phyloP scores from a whole-genome alignment of 352 stramenopile species.

The Globisporangium middletonii region DNA sequence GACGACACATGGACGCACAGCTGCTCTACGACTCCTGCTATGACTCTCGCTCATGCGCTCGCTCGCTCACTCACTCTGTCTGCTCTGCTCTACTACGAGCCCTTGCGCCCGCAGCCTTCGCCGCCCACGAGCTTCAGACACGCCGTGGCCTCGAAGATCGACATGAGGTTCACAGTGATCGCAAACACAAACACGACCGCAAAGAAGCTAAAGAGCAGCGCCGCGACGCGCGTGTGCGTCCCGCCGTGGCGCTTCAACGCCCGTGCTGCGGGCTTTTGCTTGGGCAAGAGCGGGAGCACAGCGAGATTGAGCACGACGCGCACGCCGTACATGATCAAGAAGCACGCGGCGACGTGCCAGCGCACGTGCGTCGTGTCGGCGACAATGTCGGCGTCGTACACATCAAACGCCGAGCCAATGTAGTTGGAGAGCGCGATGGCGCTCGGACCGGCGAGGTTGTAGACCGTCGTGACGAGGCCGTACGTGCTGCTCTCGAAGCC shows the following conservation, averaged over 20 bases:
- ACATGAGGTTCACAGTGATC: slow-evolving; percentile 50
- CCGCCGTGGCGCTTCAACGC: slow-evolving; percentile 46
- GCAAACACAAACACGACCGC: slow-evolving; percentile 37
- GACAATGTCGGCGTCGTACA: slow-evolving; percentile 57
- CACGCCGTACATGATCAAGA: slow-evolving; percentile 51
- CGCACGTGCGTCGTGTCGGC: slow-evolving; percentile 44
- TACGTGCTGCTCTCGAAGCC: slow-evolving; percentile 70
- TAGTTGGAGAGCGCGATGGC: slow-evolving; percentile 48
- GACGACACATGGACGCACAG: background rate
- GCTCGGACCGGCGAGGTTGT: slow-evolving; percentile 68
- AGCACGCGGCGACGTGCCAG: slow-evolving; percentile 45
- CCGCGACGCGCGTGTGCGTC: slow-evolving; percentile 30
- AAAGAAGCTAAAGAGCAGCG: slow-evolving; percentile 33
- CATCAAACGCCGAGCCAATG: slow-evolving; percentile 43
- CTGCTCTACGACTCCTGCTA: background rate
- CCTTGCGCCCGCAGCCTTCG: slow-evolving; percentile 25
- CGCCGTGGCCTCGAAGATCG: slow-evolving; percentile 44
- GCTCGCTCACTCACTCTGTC: background rate
- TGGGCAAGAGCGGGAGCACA: slow-evolving; percentile 46
- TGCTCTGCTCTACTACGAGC: background rate
- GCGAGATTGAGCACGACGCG: slow-evolving; percentile 35
- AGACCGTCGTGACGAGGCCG: slow-evolving; percentile 64
- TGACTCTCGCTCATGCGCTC: background rate
- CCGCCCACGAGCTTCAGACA: slow-evolving; percentile 63
- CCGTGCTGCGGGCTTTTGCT: slow-evolving; percentile 36